Base-by-base conservation (phyloP, 2,329 filamentous ascomycete species). In the Sclerotinia subarctica region DNA sequence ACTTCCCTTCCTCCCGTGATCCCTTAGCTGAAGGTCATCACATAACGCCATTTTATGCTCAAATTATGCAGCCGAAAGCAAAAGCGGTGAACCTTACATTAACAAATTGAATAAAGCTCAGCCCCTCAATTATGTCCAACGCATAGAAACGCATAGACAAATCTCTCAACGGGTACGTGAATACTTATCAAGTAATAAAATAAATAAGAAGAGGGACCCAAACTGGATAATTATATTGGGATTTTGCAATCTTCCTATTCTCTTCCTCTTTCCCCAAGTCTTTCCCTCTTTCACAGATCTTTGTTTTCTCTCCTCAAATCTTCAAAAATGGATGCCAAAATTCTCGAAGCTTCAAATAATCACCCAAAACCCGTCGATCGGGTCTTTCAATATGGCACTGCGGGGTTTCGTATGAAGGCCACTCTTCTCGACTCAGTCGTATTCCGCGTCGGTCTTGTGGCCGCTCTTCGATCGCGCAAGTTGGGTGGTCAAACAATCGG, bases 401-500 rank as follows among this genome's bases (percentile, higher is more conserved):
- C 87, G 56, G 87, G 87, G 70, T 90, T 90, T 78, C 87, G 87
- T 74, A 89, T 90, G 87, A 86, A 85, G 77, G 86, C 87, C 44
- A 90, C 93, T 75, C 86, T 96, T 68, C 90, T 98, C 75, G 92
- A 96, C 78, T 95, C 93, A 47, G 93, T 99, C 72, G 88, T 96
- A 74, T 97, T 94, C 81, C 90, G 94, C 58, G 94, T 97, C 72
- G 95, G 94, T 64, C 86, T 99, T 70, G 87, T 97, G 68, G 92
- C 95, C 44, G 88, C 91, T 68, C 86, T 98, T 64, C 90, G 95
- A 71, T 97, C 93, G 72, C 91, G 93, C 78, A 96, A 95, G 81
- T 87, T 96, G 74, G 90, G 90, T 78, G 90, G 93, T 72, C 92
- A 96, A 82, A 90, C 92, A 75, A 96, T 99, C 77, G 95, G 95